Evolutionary conservation across 352 stramenopile genomes (phyloP).

Genomic region (Phytopythium sindhum): DNA sequence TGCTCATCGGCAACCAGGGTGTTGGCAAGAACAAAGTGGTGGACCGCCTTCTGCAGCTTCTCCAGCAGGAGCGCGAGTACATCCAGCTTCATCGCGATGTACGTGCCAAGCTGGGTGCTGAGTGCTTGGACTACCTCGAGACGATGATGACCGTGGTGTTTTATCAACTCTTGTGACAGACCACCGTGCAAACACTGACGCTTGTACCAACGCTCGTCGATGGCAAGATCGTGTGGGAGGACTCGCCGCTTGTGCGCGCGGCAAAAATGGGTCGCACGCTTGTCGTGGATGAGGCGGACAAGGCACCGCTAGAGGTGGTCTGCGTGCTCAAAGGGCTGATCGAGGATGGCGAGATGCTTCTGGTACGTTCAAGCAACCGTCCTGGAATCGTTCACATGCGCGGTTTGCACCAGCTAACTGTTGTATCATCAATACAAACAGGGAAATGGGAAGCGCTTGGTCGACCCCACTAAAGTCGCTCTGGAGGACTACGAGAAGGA

Average conservation of each 20-base stretch:
- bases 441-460: constrained; percentile 86
- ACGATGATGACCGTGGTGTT: neutral
- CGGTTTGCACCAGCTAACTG: neutral
- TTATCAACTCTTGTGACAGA: constrained; percentile 31
- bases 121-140: neutral
- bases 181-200: constrained; percentile 93
- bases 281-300: constrained; percentile 96
- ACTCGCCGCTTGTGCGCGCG: constrained; percentile 94
- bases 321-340: constrained; percentile 95
- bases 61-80: constrained; percentile 95
- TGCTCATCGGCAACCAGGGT: constrained; percentile 94
- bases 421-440: constrained; percentile 8
- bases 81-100: constrained; percentile 95
- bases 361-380: constrained; percentile 37
- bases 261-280: constrained; percentile 89
- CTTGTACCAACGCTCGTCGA: constrained; percentile 85
- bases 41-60: constrained; percentile 86
- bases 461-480: constrained; percentile 65
- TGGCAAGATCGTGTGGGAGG: constrained; percentile 89
- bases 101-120: constrained; percentile 13
- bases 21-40: constrained; percentile 96
- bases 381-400: no score
- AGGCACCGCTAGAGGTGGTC: constrained; percentile 94
- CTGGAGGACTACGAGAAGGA: constrained; percentile 58
- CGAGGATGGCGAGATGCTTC: constrained; percentile 94